Percentiles rank a stretch among this genome's conserved stretches.
Conservation (phyloP, 1,284 basidiomycete species). For the Boletus smithii region DNA sequence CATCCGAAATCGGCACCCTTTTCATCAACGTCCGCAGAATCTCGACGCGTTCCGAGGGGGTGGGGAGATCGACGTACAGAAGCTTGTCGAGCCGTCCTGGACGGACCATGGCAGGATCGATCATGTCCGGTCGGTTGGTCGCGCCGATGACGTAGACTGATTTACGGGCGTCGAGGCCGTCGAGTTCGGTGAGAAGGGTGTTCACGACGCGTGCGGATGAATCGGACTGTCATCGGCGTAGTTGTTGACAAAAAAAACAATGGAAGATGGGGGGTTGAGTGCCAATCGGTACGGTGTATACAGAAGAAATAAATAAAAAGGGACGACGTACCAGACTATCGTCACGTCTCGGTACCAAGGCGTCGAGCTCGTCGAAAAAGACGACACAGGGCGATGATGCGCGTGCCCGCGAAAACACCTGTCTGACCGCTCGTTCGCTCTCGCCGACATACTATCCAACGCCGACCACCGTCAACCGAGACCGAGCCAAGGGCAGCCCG, state of each 20-base stretch:
- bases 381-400: slow-evolving; percentile 89
- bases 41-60: slow-evolving; percentile 75
- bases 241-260: too few species aligned
- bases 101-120: slow-evolving; percentile 97
- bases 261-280: too few species aligned
- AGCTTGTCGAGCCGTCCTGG: slow-evolving; percentile 96
- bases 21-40: slow-evolving; percentile 74
- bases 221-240: slow-evolving; percentile 65
- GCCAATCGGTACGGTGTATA: too few species aligned
- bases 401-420: slow-evolving; percentile 87
- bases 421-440: slow-evolving; percentile 91
- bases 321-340: slow-evolving; percentile 70
- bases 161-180: slow-evolving; percentile 88
- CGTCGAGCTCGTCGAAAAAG: slow-evolving; percentile 97
- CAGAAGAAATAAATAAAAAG: not conserved
- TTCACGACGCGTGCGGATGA: slow-evolving; percentile 97
- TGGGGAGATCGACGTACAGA: slow-evolving; percentile 92
- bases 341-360: slow-evolving; percentile 90
- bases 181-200: slow-evolving; percentile 93
- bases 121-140: slow-evolving; percentile 98
- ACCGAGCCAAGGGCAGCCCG: not conserved
- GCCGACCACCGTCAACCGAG: not conserved
- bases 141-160: slow-evolving; percentile 95
- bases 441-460: slow-evolving; percentile 89
- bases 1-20: slow-evolving; percentile 64